phyloP scores from a whole-genome alignment of 495 filamentous ascomycete genomes.

The Geoglossum glabrum region DNA sequence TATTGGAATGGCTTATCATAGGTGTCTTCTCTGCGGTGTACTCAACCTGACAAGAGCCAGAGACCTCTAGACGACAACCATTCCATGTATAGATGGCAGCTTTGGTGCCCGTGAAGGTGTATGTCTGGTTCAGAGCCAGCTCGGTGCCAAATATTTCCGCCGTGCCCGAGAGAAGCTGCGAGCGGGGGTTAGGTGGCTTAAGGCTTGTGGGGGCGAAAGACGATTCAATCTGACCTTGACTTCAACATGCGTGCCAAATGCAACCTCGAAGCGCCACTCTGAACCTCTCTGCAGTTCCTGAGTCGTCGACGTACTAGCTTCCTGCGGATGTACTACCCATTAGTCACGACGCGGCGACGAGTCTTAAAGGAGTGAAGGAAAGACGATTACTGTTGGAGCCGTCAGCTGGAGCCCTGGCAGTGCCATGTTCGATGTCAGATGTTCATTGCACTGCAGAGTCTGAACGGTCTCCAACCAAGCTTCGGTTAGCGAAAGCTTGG shows the following conservation, averaged over 20 bases:
- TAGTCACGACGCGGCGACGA: neutral
- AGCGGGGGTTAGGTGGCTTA: neutral
- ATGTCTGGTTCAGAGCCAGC: slow-evolving; percentile 58
- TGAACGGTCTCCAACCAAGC: neutral
- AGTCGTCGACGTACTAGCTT: slow-evolving; percentile 2
- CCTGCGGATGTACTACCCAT: neutral
- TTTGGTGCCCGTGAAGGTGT: slow-evolving; percentile 68
- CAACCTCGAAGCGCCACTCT: slow-evolving; percentile 89
- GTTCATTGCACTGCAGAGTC: neutral
- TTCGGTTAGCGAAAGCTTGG: neutral
- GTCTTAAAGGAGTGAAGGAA: neutral
- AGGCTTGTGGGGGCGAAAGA: neutral
- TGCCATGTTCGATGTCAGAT: neutral
- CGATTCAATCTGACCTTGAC: slow-evolving; percentile 29
- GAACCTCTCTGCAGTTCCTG: slow-evolving; percentile 27
- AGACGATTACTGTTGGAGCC: neutral
- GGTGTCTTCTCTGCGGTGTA: slow-evolving; percentile 74
- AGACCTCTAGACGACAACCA: slow-evolving; percentile 67
- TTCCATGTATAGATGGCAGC: slow-evolving; percentile 80
- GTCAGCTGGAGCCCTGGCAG: slow-evolving; percentile 4
- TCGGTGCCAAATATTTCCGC: slow-evolving; percentile 95
- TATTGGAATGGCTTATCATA: slow-evolving; percentile 62
- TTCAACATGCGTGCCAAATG: slow-evolving; percentile 39
- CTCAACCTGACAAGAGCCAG: slow-evolving; percentile 41
- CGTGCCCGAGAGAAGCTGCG: slow-evolving; percentile 50